Conservation (phyloP, 345 rosid genomes). For the Brassica incana region DNA sequence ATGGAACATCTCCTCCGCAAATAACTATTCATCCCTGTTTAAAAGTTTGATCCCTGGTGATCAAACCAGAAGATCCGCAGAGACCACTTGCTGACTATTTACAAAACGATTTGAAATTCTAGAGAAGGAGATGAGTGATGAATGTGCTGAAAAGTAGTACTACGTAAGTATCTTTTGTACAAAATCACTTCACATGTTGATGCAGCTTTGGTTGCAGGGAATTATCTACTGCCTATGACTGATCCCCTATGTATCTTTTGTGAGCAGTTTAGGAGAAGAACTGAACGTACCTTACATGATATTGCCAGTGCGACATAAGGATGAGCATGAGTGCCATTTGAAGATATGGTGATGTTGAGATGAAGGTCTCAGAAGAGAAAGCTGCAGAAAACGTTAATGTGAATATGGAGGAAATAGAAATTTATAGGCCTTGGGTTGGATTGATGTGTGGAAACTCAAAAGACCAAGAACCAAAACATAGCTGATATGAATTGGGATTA, state of each 20-base stretch:
- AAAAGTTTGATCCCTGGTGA: no score
- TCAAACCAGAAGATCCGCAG: no score
- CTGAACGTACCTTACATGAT: not conserved
- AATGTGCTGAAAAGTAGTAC: no score
- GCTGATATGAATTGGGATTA: not conserved
- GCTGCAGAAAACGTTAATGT: not conserved
- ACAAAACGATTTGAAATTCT: no score
- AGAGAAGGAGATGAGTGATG: no score
- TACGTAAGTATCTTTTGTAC: no score
- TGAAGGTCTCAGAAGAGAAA: not conserved
- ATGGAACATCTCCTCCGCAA: no score
- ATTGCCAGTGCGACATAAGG: constrained; percentile 19
- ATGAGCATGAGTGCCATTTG: constrained; percentile 37
- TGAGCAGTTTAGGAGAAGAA: not conserved
- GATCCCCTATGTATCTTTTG: constrained; percentile 40
- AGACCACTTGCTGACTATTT: no score
- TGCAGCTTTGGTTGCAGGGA: constrained; percentile 41
- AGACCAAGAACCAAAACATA: not conserved
- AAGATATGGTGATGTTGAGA: not conserved
- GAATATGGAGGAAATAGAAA: not conserved
- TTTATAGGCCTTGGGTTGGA: not conserved
- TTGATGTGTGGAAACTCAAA: not conserved
- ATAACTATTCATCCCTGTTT: no score
- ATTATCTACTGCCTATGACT: constrained; percentile 23
- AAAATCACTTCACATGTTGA: not conserved